Base-by-base conservation (phyloP, 1,284 basidiomycete genomes). In the Ganoderma resinaceum region DNA sequence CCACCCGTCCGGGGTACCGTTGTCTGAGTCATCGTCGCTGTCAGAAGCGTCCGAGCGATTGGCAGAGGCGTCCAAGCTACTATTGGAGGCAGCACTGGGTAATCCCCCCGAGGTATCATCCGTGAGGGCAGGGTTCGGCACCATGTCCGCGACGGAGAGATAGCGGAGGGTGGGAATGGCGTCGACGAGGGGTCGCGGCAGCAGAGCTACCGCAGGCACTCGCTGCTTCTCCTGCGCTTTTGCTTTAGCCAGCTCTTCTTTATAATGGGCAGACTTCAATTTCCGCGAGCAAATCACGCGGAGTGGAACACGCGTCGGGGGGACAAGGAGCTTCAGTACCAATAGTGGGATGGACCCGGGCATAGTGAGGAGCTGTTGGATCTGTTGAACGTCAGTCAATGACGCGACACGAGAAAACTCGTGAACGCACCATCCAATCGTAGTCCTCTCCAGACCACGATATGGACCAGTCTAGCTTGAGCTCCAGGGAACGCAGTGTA, bases 101-200 rank as follows among this genome's bases (percentile, higher is more conserved):
- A 20, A 46, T 7, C 9, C 43, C 6, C n/a, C 43, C 16, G 43
- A 20, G 6, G 29, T 7, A 20, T 31, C 29, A 33, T 55, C 52
- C 12, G 8, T 14, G 31, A 55, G 52, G 52, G 29, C 29, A 18
- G 52, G 16, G 52, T 55, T 55, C 6, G 52, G 52, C 31, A 16
- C 46, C 38, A 38, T 52, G 67, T 62, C 53, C 31, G 42, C 37
- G 53, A 70, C 29, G 12, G 65, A 49, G 9, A 70, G 37, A 37
- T 52, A 62, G 26, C 65, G 60, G n/a, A 66, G 59, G 18, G 62
- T 42, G 0, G 68, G 62, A 14, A 70, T 37, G 9, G 68, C 60
- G 16, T 64, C 37, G 3, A 31, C 53, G 38, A 66, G 37, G 12
- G 31, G 65, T 14, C 20, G 40, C 2, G 65, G 62, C 1, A 66